phyloP scores from a whole-genome alignment of 257 asterid genomes.

The Coffea eugenioides region DNA sequence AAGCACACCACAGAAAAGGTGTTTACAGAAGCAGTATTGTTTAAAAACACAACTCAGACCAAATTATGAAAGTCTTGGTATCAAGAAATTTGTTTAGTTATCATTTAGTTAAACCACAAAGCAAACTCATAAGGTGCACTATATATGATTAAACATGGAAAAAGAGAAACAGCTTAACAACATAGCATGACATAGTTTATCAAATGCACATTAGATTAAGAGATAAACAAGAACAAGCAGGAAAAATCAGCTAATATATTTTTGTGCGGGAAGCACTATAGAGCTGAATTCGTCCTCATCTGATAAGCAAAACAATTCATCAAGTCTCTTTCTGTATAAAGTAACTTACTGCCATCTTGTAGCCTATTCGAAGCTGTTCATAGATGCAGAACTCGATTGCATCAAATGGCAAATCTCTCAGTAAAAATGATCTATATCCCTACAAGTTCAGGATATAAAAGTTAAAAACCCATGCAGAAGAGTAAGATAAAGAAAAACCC shows the following conservation, averaged over 20 bases:
- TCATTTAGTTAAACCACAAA: neutral
- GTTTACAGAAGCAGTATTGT: constrained; percentile 4
- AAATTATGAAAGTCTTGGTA: neutral
- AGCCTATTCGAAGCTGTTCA: constrained; percentile 91
- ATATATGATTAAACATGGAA: neutral
- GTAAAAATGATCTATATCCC: constrained; percentile 77
- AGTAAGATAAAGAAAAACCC: neutral
- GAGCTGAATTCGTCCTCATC: constrained; percentile 9
- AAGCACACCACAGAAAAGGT: constrained; percentile 10
- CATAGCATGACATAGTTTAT: neutral
- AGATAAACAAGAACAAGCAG: neutral
- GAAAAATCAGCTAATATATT: neutral
- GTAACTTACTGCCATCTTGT: constrained; percentile 78
- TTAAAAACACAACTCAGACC: constrained; percentile 11
- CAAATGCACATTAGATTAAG: neutral
- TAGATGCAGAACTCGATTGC: constrained; percentile 40
- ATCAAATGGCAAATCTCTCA: constrained; percentile 33
- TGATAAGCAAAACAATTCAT: too few relatives aligned
- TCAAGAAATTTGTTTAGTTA: neutral
- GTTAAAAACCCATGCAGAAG: neutral
- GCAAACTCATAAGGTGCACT: neutral
- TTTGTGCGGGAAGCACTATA: neutral
- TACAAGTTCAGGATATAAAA: constrained; percentile 23
- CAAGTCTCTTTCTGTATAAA: constrained; percentile 4
- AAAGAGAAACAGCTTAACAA: neutral